Percentiles rank a stretch among this genome's conserved stretches.
Conservation (phyloP, 768 basidiomycete species). For the Phlegmacium glaucopus region DNA sequence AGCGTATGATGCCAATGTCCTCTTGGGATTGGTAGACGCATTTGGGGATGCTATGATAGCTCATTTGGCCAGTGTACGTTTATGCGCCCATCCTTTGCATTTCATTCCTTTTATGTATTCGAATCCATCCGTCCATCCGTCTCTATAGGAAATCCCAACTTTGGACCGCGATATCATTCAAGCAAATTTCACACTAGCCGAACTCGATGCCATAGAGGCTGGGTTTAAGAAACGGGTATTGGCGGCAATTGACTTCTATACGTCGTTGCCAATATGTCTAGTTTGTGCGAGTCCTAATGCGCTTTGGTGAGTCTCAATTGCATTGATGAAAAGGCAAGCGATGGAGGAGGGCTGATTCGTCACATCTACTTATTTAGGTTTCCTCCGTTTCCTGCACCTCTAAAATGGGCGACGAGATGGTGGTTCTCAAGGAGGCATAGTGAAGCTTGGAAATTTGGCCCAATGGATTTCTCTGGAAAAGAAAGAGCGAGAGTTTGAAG, state of each 20-base stretch:
- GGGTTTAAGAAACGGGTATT: constrained; percentile 17
- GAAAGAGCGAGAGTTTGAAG: too few relatives aligned
- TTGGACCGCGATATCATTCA: constrained; percentile 21
- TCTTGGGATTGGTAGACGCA: constrained; percentile 20
- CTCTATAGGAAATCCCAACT: constrained; percentile 24
- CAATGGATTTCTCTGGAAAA: constrained; percentile 24
- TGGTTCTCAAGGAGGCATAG: constrained; percentile 22
- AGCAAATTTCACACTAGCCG: constrained; percentile 20
- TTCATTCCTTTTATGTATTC: background rate
- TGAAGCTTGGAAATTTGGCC: constrained; percentile 29
- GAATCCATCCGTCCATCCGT: background rate
- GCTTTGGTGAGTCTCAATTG: background rate
- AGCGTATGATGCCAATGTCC: constrained; percentile 41
- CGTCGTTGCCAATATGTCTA: constrained; percentile 18
- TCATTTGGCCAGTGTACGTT: constrained; percentile 23
- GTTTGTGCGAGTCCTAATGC: constrained; percentile 19
- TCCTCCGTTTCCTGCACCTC: constrained; percentile 22
- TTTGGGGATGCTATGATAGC: constrained; percentile 24
- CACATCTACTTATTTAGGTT: constrained; percentile 13
- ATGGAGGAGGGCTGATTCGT: too few relatives aligned
- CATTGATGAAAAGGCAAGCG: too few relatives aligned
- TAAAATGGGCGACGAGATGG: constrained; percentile 20
- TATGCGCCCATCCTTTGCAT: background rate
- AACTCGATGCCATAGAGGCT: constrained; percentile 20
- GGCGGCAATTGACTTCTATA: constrained; percentile 17